Evolutionary conservation across 345 rosid species (phyloP), one percentile per base, ranked within the genome.

Genomic region (Passiflora organensis): DNA sequence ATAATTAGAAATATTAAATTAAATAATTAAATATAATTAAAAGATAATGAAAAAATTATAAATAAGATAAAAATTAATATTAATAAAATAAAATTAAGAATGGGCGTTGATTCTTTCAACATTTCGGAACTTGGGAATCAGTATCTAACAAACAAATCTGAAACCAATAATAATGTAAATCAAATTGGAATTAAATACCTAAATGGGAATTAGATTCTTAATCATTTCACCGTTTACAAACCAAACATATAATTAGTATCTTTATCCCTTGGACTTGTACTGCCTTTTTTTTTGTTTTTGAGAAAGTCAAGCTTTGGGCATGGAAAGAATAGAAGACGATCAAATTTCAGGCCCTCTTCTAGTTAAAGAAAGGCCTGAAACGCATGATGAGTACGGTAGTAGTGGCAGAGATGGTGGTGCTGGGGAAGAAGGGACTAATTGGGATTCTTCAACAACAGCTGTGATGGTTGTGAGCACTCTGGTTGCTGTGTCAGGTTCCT

Each of bases 401-500:
- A n/a, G n/a, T n/a, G n/a, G n/a, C n/a, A n/a, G n/a, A n/a, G n/a
- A n/a, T n/a, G n/a, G n/a, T n/a, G n/a, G n/a, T n/a, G n/a, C n/a
- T n/a, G 51, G n/a, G 9, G 56, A 39, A 1, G 53, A 14, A 28
- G 44, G 20, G 37, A 47, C 20, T 16, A 34, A 52, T 43, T 59
- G 32, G 22, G 24, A 44, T 54, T 46, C 68, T 55, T 53, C 74
- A 19, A 70, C 53, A 43, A 68, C 77, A 13, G 19, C 55, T 24
- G 13, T 42, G 16, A 37, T 72, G 58, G 62, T 76, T 13, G 17
- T 76, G 0, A 65, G 59, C 58, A 76, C 72, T 10, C 52, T 69
- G 13, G 70, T 76, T 13, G 77, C 80, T 54, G 80, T 72, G 48
- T 76, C 62, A 6, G 80, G 80, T 22, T 76, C 77, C 12, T 69